Base-by-base conservation (phyloP, 176 grass and related monocot genomes). In the Oryza australiensis region DNA sequence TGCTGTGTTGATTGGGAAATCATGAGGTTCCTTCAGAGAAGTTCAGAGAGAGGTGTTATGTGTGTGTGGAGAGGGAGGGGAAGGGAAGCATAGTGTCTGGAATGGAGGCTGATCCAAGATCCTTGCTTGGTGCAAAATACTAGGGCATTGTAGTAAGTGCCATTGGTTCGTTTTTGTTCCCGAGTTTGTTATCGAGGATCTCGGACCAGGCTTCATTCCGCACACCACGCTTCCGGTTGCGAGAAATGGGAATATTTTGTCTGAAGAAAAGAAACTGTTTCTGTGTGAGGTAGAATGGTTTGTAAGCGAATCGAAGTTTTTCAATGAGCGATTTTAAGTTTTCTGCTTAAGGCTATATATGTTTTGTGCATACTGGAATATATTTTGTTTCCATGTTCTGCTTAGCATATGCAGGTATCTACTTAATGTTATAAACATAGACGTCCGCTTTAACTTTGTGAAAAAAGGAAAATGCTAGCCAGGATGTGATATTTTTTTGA, bases 71-170 rank as follows among this genome's bases (percentile, higher is more conserved):
- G 66, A 53, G 18, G 9, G 48, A 74, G 37, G n/a, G 33, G 59
- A 32, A 23, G 66, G 68, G 79, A 42, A 82, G 74, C 74, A 32
- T 2, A 42, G 80, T 83, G 86, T 87, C 14, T 65, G 86, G 86
- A 87, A 87, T 87, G 86, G 66, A 87, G 86, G 86, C 80, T 87
- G 80, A 14, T 83, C 86, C 86, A 87, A 87, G 86, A 83, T 87
- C 86, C 42, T 42, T 40, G 38, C 9, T 26, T 26, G 26, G n/a
- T 28, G 18, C 22, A 3, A 14, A 68, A 80, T 40, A 24, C 12
- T 43, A 20, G 65, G 59, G 16, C 67, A 26, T 68, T 70, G 70
- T 74, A 23, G 41, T 7, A 48, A 60, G 66, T 59, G 35, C 51
- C 1, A 3, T 55, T 55, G 20, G 49, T 53, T 45, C 3, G 13